Evolutionary conservation across 2,329 filamentous ascomycete species (phyloP).

Genomic region (Podosphaera xanthii): DNA sequence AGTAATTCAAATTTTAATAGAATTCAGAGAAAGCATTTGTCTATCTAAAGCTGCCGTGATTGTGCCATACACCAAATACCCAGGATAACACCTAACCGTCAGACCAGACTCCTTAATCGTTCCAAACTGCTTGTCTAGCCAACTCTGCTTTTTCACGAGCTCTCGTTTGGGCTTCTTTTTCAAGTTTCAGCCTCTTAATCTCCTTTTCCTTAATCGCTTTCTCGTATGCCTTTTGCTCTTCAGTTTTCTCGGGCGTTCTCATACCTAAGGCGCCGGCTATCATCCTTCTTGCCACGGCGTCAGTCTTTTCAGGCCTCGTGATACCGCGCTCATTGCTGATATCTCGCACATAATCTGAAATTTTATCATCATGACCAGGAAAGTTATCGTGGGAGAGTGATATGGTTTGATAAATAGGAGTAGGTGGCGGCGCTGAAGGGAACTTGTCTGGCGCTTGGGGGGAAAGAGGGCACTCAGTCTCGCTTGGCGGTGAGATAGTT

Average conservation of each 20-base stretch:
- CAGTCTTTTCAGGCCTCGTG: constrained; percentile 66
- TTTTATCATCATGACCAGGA: constrained; percentile 8
- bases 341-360: constrained; percentile 1
- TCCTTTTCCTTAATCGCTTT: constrained; percentile 64
- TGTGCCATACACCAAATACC: background rate
- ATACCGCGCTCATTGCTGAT: constrained; percentile 6
- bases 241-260: constrained; percentile 56
- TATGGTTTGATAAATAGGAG: constrained; percentile 34
- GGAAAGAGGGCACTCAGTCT: constrained; percentile 11
- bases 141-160: constrained; percentile 43
- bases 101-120: constrained; percentile 27
- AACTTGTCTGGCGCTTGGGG: constrained; percentile 13
- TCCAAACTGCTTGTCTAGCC: constrained; percentile 74
- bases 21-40: background rate
- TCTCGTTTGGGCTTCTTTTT: constrained; percentile 37
- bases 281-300: constrained; percentile 69
- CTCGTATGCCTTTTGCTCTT: constrained; percentile 77
- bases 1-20: background rate
- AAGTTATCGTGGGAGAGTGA: constrained; percentile 6
- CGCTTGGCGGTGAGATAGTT: constrained; percentile 18
- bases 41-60: background rate
- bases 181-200: constrained; percentile 49
- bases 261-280: constrained; percentile 78
- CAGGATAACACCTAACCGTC: background rate
- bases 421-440: constrained; percentile 38